Evolutionary conservation across 805 yeast species (phyloP).

Genomic region (Yamadazyma sp.): DNA sequence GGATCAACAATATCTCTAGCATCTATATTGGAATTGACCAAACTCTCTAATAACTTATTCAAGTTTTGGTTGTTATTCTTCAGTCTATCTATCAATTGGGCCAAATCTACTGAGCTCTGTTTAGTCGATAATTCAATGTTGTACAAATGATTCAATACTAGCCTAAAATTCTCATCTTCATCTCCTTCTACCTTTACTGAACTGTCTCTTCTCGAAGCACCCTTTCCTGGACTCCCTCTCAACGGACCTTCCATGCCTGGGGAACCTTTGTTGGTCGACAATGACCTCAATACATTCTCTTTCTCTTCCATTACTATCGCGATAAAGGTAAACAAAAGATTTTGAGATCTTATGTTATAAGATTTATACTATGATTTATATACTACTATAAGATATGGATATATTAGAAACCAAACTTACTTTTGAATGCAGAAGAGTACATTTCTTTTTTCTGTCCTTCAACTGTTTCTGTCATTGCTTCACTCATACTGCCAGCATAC

Average conservation of each 20-base stretch:
- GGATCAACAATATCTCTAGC: constrained; percentile 22
- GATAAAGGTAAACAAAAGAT: no score
- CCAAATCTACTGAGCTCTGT: constrained; percentile 35
- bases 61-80: constrained; percentile 38
- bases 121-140: constrained; percentile 30
- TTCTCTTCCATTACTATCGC: constrained; percentile 6
- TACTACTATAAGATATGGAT: background rate
- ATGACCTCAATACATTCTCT: constrained; percentile 19
- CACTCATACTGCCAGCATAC: constrained; percentile 54
- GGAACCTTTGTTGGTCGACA: constrained; percentile 23
- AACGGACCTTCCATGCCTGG: background rate
- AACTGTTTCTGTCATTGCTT: constrained; percentile 49
- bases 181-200: constrained; percentile 4
- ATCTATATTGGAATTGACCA: constrained; percentile 28
- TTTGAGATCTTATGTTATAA: background rate
- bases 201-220: background rate
- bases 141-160: constrained; percentile 18
- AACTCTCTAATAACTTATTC: constrained; percentile 30
- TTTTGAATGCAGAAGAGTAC: constrained; percentile 49
- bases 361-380: background rate
- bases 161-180: constrained; percentile 5
- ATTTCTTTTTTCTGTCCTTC: constrained; percentile 49
- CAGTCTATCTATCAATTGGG: constrained; percentile 36
- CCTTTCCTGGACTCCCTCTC: no score
- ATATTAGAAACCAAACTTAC: constrained; percentile 49